Percentiles rank a stretch among this genome's conserved stretches.
These are phyloP conservation scores for Collybiopsis confluens DNA, from an alignment of 768 basidiomycete species.

Conservation along the genomic window DNA sequence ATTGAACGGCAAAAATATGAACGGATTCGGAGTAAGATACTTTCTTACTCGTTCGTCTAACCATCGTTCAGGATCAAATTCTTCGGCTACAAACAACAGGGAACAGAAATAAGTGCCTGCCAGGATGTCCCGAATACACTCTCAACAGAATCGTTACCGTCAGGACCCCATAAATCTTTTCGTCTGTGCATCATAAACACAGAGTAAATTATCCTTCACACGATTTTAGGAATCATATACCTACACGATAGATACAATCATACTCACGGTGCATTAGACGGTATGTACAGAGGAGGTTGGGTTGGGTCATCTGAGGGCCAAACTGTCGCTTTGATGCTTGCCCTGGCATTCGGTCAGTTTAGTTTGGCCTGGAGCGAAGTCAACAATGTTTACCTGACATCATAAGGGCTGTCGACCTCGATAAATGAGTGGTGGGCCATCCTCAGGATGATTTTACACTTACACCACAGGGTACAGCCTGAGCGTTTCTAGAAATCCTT, in stretches of 20 bases:
- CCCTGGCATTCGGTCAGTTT: constrained; percentile 20
- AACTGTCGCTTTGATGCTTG: constrained; percentile 18
- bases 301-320: constrained; percentile 23
- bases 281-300: constrained; percentile 23
- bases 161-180: constrained; percentile 62
- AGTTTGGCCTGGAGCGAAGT: too few relatives aligned
- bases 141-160: constrained; percentile 37
- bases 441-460: too few relatives aligned
- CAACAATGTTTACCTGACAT: not conserved
- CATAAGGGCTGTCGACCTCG: constrained; percentile 16
- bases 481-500: constrained; percentile 36
- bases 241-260: not conserved
- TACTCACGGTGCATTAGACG: constrained; percentile 22
- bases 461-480: constrained; percentile 51
- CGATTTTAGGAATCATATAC: too few relatives aligned
- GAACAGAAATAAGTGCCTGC: not conserved
- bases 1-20: constrained; percentile 50
- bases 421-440: too few relatives aligned
- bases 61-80: constrained; percentile 67
- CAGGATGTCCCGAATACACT: not conserved
- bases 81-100: constrained; percentile 42
- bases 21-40: constrained; percentile 51
- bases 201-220: constrained; percentile 30
- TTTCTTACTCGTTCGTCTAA: constrained; percentile 55
- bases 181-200: constrained; percentile 59